Evolutionary conservation across 2,329 filamentous ascomycete genomes (phyloP), one percentile per base, ranked within the genome.

Genomic region (Aspergillus felis): DNA sequence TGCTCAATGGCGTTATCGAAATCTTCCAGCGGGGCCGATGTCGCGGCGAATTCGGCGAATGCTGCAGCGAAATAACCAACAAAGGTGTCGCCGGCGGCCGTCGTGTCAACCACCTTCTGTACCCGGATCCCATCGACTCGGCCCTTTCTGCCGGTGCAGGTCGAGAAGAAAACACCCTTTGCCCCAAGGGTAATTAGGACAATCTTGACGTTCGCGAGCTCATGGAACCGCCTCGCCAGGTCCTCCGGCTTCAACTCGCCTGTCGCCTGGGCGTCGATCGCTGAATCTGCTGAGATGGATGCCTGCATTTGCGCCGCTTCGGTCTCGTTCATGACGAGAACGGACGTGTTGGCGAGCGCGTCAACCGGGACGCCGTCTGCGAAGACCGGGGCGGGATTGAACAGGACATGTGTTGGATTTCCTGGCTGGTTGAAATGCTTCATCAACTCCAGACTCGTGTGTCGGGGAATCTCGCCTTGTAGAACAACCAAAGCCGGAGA

Each of bases 331-430:
- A 46, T 46, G 8, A 46, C 42, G 8, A 46, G 42, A 24, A 66
- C 64, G 2, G 62, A 54, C 1, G 64, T 66, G 4, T 57, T 47
- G 6, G 47, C 46, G 20, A 66, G 17, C 28, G 62, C 53, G 0
- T 35, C 42, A 10, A 64, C 42, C 2, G 89, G 89, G 3, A 95
- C 75, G 10, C 74, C 69, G 53, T 86, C 80, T 1, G 91, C 90
- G 4, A 87, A 87, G 7, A 91, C 91, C 14, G 91, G 90, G 3
- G 91, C 91, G 10, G 91, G 90, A 71, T 96, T 96, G 61, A 95
- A 81, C 17, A 95, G 80, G 1, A 91, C 87, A 32, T 80, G 57
- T 1, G 55, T 53, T 1, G 56, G 53, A 2, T 59, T 50, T 3
- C 3, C 28, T 1, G n/a, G 42, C 7, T 46, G n/a, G 22, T 46